Conservation (phyloP, 2,329 filamentous ascomycete genomes). For the Fusarium scirpi region DNA sequence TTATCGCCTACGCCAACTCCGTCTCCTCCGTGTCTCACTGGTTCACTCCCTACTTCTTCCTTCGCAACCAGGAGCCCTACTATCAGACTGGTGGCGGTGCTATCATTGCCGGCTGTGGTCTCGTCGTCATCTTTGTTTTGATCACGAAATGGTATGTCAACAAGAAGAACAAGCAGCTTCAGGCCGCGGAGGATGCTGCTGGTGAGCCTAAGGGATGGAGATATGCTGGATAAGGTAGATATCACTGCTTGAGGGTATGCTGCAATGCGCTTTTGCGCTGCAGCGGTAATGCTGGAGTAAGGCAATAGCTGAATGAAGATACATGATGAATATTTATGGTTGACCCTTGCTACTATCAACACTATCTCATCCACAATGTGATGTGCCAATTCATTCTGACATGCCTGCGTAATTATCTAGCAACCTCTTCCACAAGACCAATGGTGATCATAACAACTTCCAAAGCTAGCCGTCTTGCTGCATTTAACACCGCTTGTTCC, state of each 20-base stretch:
- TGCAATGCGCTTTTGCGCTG: neutral
- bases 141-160: slow-evolving; percentile 40
- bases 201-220: slow-evolving; percentile 33
- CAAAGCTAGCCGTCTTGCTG: slow-evolving; percentile 8
- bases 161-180: slow-evolving; percentile 45
- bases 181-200: slow-evolving; percentile 30
- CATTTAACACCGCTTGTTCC: slow-evolving; percentile 5
- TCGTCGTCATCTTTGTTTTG: slow-evolving; percentile 33
- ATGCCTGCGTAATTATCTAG: neutral
- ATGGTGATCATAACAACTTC: slow-evolving; percentile 15
- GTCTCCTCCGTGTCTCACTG: slow-evolving; percentile 56
- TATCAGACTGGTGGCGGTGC: slow-evolving; percentile 48
- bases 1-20: slow-evolving; percentile 58
- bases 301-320: too few relatives aligned
- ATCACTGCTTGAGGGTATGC: rapidly evolving
- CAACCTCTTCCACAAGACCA: slow-evolving; percentile 3
- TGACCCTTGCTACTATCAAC: too few relatives aligned
- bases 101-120: slow-evolving; percentile 46
- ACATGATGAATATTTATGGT: too few relatives aligned
- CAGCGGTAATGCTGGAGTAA: too few relatives aligned
- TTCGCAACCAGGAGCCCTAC: slow-evolving; percentile 47
- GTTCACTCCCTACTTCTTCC: slow-evolving; percentile 57
- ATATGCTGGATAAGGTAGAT: slow-evolving; percentile 5
- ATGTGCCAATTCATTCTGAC: too few relatives aligned
- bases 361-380: too few relatives aligned